A percentile compares a stretch with the other conserved stretches of the same genome.
Conservation (phyloP, 495 filamentous ascomycete genomes). For the Delitschia confertaspora region DNA sequence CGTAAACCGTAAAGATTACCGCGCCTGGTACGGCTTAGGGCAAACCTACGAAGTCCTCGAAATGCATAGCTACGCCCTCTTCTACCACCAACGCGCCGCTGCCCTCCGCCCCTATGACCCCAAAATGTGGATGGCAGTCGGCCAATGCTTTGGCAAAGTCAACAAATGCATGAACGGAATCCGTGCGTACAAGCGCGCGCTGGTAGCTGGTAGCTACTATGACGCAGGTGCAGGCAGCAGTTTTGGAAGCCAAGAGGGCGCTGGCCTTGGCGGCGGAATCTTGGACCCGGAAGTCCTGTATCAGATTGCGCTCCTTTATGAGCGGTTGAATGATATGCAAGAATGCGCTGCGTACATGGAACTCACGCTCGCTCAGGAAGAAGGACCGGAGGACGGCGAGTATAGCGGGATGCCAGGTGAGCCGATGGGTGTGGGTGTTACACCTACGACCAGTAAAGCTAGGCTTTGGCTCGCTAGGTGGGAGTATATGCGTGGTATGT, state of each 20-base stretch:
- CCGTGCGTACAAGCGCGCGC: slow-evolving; percentile 84
- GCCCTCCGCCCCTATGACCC: slow-evolving; percentile 84
- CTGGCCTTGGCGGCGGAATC: slow-evolving; percentile 39
- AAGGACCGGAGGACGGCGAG: slow-evolving; percentile 49
- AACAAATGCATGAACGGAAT: slow-evolving; percentile 74
- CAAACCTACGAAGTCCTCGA: slow-evolving; percentile 97
- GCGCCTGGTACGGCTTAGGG: slow-evolving; percentile 96
- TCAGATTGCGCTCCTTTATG: slow-evolving; percentile 84
- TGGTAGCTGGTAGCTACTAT: slow-evolving; percentile 75
- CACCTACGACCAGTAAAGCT: slow-evolving; percentile 79
- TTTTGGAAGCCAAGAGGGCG: slow-evolving; percentile 29
- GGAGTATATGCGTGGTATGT: slow-evolving; percentile 65
- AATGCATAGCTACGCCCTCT: slow-evolving; percentile 93
- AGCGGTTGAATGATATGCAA: slow-evolving; percentile 60
- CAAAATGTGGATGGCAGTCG: slow-evolving; percentile 98
- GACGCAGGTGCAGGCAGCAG: slow-evolving; percentile 44
- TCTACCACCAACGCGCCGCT: slow-evolving; percentile 95
- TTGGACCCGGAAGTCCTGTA: slow-evolving; percentile 86
- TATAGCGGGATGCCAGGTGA: slow-evolving; percentile 35
- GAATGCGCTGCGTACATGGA: slow-evolving; percentile 93
- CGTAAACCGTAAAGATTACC: slow-evolving; percentile 91
- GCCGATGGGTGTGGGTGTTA: slow-evolving; percentile 52
- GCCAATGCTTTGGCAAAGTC: slow-evolving; percentile 81
- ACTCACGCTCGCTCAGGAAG: slow-evolving; percentile 82
- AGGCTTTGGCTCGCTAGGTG: slow-evolving; percentile 87